Evolutionary conservation across 441 rosid genomes (phyloP).

Genomic region (Flueggea neowawraea): DNA sequence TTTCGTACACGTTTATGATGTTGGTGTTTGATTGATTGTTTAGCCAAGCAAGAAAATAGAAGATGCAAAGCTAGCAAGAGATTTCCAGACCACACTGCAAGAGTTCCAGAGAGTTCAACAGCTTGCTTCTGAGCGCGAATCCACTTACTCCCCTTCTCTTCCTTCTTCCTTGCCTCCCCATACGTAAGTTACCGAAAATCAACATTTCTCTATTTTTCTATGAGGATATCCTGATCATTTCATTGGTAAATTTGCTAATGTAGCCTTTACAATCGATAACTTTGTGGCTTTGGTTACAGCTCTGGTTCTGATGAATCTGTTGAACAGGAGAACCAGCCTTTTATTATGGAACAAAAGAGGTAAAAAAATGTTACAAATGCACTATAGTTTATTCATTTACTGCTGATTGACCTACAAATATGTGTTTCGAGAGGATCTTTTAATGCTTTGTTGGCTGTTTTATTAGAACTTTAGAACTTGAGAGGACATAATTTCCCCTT

Average conservation of each 20-base stretch:
- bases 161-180: conserved; percentile 21
- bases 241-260: too few species aligned
- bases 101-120: conserved; percentile 72
- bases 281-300: conserved; percentile 20
- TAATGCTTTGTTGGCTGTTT: too few species aligned
- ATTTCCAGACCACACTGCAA: conserved; percentile 54
- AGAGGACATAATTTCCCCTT: conserved; percentile 15
- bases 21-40: not conserved
- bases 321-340: conserved; percentile 40
- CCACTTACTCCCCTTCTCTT: conserved; percentile 49
- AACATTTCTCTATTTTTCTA: too few species aligned
- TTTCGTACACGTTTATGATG: too few species aligned
- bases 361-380: too few species aligned
- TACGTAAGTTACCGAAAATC: too few species aligned
- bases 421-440: too few species aligned
- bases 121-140: conserved; percentile 67
- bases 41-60: conserved; percentile 60
- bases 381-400: too few species aligned
- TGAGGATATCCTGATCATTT: too few species aligned
- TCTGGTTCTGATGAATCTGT: conserved; percentile 33
- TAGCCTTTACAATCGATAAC: too few species aligned
- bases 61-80: conserved; percentile 75
- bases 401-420: too few species aligned
- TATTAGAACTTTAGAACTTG: too few species aligned
- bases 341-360: conserved; percentile 15